These are phyloP conservation scores for Castanospermum australe DNA, from an alignment of 306 rosid genomes.

Conservation along the genomic window DNA sequence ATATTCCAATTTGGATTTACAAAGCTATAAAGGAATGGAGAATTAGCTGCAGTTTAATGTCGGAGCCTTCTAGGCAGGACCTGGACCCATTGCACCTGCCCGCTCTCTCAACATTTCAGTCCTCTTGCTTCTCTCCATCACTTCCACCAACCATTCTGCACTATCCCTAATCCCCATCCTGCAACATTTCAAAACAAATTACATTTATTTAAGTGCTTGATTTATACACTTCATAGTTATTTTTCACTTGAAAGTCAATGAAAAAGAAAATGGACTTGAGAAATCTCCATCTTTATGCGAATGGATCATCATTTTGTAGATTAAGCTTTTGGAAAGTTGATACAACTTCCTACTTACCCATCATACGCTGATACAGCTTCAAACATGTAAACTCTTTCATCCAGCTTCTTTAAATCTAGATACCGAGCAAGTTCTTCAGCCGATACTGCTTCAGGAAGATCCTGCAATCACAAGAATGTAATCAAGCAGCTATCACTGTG, in stretches of 20 bases:
- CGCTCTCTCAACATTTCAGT: slow-evolving; percentile 85
- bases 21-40: slow-evolving; percentile 29
- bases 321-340: slow-evolving; percentile 18
- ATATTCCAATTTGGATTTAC: slow-evolving; percentile 44
- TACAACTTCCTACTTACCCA: slow-evolving; percentile 58
- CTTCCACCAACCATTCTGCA: slow-evolving; percentile 94
- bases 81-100: slow-evolving; percentile 63
- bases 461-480: slow-evolving; percentile 54
- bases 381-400: slow-evolving; percentile 92
- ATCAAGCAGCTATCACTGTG: not conserved
- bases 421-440: slow-evolving; percentile 84
- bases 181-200: slow-evolving; percentile 30
- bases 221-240: not conserved
- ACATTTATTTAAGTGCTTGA: not conserved
- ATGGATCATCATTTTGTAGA: not conserved
- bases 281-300: slow-evolving; percentile 10
- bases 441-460: slow-evolving; percentile 75
- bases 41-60: slow-evolving; percentile 24
- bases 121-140: slow-evolving; percentile 98
- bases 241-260: not conserved
- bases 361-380: slow-evolving; percentile 94
- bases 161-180: slow-evolving; percentile 88
- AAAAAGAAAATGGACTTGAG: not conserved
- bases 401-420: slow-evolving; percentile 92
- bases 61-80: slow-evolving; percentile 42